Evolutionary conservation across 768 basidiomycete genomes (phyloP).

Genomic region (Hygrocybe coccinea): DNA sequence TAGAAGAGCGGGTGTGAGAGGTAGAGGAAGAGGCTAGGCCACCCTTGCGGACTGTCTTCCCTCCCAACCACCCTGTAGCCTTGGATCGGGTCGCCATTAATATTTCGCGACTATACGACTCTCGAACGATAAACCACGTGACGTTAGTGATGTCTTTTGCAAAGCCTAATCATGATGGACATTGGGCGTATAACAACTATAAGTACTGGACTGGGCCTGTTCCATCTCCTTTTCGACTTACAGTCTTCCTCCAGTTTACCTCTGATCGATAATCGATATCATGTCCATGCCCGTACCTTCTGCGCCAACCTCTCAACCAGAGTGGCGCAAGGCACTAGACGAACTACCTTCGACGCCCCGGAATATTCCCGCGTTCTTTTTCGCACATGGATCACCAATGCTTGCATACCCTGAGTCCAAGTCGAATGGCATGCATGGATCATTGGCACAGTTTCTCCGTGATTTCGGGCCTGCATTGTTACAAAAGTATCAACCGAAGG

Average conservation of each 20-base stretch:
- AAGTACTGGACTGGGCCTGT: no score
- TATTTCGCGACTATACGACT: no score
- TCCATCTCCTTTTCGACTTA: no score
- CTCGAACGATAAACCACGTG: neutral
- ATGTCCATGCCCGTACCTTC: constrained; percentile 2
- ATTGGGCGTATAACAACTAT: no score
- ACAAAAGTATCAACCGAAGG: constrained; percentile 69
- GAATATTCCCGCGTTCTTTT: constrained; percentile 74
- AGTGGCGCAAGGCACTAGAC: constrained; percentile 52
- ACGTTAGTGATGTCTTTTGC: no score
- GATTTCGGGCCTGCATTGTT: constrained; percentile 62
- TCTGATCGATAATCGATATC: neutral
- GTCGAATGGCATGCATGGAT: constrained; percentile 43
- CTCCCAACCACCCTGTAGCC: constrained; percentile 59
- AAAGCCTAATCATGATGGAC: no score
- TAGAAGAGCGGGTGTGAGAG: constrained; percentile 53
- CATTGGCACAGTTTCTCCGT: constrained; percentile 53
- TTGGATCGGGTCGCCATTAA: constrained; percentile 10
- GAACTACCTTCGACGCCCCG: constrained; percentile 50
- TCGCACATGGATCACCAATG: constrained; percentile 63
- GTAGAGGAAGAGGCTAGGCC: constrained; percentile 39
- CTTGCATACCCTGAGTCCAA: constrained; percentile 37
- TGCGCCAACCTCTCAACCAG: constrained; percentile 32
- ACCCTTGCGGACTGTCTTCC: constrained; percentile 71
- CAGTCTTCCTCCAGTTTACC: neutral